These are phyloP conservation scores for Diaporthe sp. DNA, from an alignment of 2,329 filamentous ascomycete genomes.

Conservation along the genomic window DNA sequence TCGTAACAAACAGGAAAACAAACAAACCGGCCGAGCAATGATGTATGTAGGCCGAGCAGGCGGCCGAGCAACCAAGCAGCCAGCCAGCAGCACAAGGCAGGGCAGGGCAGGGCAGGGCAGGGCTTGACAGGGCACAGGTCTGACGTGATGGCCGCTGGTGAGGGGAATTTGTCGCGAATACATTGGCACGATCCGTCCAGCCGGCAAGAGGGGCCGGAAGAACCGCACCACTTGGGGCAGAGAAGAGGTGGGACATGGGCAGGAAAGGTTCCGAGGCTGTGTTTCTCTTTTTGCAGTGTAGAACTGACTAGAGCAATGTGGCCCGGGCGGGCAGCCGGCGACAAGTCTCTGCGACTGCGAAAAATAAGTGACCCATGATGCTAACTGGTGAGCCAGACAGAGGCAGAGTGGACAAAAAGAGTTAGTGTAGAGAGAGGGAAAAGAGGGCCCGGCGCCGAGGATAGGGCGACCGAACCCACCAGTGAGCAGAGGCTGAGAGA, in stretches of 20 bases:
- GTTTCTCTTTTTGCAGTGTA: not conserved
- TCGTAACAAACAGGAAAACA: constrained; percentile 2
- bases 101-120: not conserved
- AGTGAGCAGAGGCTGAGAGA: no score
- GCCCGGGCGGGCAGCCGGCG: not conserved
- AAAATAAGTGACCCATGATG: not conserved
- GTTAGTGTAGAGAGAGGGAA: not conserved
- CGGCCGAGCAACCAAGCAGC: not conserved
- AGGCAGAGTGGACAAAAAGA: not conserved
- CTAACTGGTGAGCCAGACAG: not conserved
- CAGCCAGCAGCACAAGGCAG: not conserved
- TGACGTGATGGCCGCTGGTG: constrained; percentile 15
- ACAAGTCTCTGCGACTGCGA: not conserved
- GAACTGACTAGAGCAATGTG: constrained; percentile 3
- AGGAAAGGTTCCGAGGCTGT: constrained; percentile 29
- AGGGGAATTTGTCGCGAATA: constrained; percentile 27
- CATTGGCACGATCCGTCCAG: constrained; percentile 24
- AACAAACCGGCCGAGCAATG: not conserved
- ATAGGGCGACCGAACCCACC: constrained; percentile 7
- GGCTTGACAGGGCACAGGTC: not conserved
- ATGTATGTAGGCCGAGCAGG: not conserved
- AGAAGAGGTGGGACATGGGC: constrained; percentile 21
- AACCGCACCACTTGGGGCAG: constrained; percentile 2
- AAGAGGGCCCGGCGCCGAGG: constrained; percentile 16
- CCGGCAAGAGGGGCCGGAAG: constrained; percentile 22